A percentile compares a stretch with the other conserved stretches of the same genome.
phyloP scores from a whole-genome alignment of 1,284 basidiomycete genomes.

The Hypsizygus ulmarius region DNA sequence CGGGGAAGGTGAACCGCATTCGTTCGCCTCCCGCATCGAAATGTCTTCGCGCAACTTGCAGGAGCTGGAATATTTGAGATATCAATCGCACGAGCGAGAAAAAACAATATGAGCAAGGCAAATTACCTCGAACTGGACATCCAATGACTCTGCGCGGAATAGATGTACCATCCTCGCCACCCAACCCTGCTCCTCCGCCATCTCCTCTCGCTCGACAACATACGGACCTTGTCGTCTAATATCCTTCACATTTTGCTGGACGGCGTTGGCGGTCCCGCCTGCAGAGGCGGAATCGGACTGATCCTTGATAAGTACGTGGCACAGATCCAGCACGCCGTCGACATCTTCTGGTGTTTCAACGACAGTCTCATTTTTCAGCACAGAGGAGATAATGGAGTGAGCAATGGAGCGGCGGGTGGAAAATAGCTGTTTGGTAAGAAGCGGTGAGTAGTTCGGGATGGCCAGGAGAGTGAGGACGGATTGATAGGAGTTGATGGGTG shows the following conservation, averaged over 20 bases:
- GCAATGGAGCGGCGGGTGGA: constrained; percentile 86
- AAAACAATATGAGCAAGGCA: background rate
- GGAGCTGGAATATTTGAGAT: constrained; percentile 47
- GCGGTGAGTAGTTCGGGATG: constrained; percentile 81
- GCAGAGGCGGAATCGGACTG: constrained; percentile 65
- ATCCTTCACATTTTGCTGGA: constrained; percentile 44
- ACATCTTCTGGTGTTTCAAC: constrained; percentile 91
- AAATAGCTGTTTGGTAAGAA: constrained; percentile 84
- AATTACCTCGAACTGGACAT: constrained; percentile 81
- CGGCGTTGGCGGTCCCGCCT: constrained; percentile 20
- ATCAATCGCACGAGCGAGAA: background rate
- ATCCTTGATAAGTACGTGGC: constrained; percentile 87
- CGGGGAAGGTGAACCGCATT: constrained; percentile 93
- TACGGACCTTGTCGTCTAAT: constrained; percentile 55
- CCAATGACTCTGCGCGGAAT: constrained; percentile 81
- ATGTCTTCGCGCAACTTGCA: constrained; percentile 85
- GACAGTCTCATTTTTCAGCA: constrained; percentile 92
- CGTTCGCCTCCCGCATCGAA: constrained; percentile 90
- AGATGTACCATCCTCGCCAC: constrained; percentile 94
- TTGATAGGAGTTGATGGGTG: constrained; percentile 92
- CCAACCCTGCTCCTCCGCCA: constrained; percentile 97
- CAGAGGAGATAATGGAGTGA: constrained; percentile 87
- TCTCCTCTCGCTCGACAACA: constrained; percentile 74
- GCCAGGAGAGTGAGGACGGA: constrained; percentile 92
- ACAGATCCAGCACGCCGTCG: constrained; percentile 86